Evolutionary conservation across 2,329 filamentous ascomycete genomes (phyloP).

Genomic region (Colletotrichum kahawae): DNA sequence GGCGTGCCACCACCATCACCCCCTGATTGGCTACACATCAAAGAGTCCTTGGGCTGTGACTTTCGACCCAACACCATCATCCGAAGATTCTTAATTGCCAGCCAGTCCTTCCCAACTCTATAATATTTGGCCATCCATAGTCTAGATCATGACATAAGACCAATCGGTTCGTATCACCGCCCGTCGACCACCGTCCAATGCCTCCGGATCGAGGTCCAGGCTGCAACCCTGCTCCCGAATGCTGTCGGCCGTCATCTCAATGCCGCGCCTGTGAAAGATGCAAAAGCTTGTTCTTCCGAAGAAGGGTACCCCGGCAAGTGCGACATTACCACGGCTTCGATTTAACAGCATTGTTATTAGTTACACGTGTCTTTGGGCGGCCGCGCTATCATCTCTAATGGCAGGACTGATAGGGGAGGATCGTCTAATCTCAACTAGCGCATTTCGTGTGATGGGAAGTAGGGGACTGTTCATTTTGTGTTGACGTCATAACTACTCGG

Average conservation of each 20-base stretch:
- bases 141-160: background rate
- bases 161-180: background rate
- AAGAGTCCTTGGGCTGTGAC: background rate
- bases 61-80: background rate
- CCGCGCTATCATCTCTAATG: background rate
- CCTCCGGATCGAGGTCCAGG: background rate
- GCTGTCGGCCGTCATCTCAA: background rate
- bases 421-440: constrained; percentile 14
- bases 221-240: background rate
- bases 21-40: background rate
- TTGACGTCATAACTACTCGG: constrained; percentile 10
- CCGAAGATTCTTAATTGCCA: background rate
- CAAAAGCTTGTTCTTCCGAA: background rate
- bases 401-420: background rate
- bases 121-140: background rate
- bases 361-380: no score
- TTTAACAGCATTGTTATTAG: background rate
- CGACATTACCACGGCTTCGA: background rate
- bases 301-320: constrained; percentile 1
- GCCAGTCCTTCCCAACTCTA: background rate
- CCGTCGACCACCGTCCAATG: background rate
- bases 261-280: background rate
- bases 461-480: background rate
- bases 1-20: background rate
- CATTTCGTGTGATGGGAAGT: background rate